Base-by-base conservation (phyloP, 495 filamentous ascomycete genomes). In the Aspergillus campestris region DNA sequence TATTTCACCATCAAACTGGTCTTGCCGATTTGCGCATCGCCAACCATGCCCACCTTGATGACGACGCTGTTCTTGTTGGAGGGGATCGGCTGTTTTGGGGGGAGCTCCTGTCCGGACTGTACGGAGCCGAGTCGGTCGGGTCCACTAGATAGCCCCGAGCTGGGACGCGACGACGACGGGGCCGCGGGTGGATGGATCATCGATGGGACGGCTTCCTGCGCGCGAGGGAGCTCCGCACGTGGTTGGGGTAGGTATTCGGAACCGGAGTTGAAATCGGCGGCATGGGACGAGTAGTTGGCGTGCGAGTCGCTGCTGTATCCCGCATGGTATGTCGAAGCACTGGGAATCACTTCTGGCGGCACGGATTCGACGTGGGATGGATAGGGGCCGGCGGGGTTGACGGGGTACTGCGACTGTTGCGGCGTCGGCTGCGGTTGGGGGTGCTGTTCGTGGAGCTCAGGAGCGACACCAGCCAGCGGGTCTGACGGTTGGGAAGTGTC, bases 1-100 rank as follows among this genome's bases (percentile, higher is more conserved):
- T 98, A 98, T 67, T 98, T 98, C 41, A 98, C 92, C 92, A 98
- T 98, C 60, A 98, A 62, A 53, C 89, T 95, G 4, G 92, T 98
- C 74, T 98, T 98, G 48, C 92, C 92, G 54, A 98, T 98, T 64
- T 98, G 92, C 45, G 92, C 92, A 72, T 98, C 92, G 42, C 92
- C 92, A 28, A 98, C 92, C 94, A 98, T 98, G 47, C 92, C 92
- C 37, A 98, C 92, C 65, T 98, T 98, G 69, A 98, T 96, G 33
- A 98, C 92, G 9, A 98, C 94, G 49, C 87, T 90, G 57, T 86
- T 87, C 60, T 87, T 87, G 24, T 67, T 70, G 39, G 62, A 54
- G 49, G 70, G 72, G 1, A 69, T 43, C 2, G 67, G 49, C 39
- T 66, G 59, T 47, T 71, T 66, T 42, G 64, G 65, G 34, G 52